These are phyloP conservation scores for Cyclocybe aegerita DNA, from an alignment of 768 basidiomycete genomes.

Conservation along the genomic window DNA sequence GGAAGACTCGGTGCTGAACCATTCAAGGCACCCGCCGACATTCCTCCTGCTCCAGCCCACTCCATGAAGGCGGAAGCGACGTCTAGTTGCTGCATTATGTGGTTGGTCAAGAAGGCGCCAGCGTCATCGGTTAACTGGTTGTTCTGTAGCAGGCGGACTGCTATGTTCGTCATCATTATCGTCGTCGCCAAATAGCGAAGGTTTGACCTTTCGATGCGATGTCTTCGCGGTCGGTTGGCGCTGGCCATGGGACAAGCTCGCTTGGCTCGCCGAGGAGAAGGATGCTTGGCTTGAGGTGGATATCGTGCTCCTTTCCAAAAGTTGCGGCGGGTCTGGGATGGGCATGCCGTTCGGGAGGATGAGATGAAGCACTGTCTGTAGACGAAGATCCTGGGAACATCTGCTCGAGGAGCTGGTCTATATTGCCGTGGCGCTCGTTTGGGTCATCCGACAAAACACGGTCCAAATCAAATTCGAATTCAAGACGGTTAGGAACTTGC, in stretches of 20 bases:
- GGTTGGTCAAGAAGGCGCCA: neutral
- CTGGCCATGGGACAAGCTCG: neutral
- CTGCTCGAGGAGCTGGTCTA: constrained; percentile 13
- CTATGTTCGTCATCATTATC: too few relatives aligned
- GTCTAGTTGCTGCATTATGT: neutral
- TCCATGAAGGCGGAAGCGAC: constrained; percentile 11
- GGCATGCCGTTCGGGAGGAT: neutral
- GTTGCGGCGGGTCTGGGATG: too few relatives aligned
- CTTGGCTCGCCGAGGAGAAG: too few relatives aligned
- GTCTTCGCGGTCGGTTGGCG: neutral
- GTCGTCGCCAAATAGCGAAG: neutral
- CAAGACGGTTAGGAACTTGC: constrained; percentile 4
- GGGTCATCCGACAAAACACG: constrained; percentile 12
- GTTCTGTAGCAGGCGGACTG: too few relatives aligned
- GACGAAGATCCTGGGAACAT: constrained; percentile 9
- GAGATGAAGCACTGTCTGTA: neutral
- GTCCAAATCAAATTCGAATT: constrained; percentile 11
- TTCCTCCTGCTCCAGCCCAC: constrained; percentile 1
- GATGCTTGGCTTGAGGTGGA: too few relatives aligned
- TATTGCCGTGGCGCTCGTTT: constrained; percentile 8
- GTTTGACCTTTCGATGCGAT: neutral
- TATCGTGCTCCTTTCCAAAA: too few relatives aligned
- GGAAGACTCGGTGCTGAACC: constrained; percentile 5
- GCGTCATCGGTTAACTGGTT: neutral
- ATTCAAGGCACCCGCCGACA: neutral